Evolutionary conservation across 352 stramenopile species (phyloP), one percentile per base, ranked within the genome.

Genomic region (Thalassiosira hispida): DNA sequence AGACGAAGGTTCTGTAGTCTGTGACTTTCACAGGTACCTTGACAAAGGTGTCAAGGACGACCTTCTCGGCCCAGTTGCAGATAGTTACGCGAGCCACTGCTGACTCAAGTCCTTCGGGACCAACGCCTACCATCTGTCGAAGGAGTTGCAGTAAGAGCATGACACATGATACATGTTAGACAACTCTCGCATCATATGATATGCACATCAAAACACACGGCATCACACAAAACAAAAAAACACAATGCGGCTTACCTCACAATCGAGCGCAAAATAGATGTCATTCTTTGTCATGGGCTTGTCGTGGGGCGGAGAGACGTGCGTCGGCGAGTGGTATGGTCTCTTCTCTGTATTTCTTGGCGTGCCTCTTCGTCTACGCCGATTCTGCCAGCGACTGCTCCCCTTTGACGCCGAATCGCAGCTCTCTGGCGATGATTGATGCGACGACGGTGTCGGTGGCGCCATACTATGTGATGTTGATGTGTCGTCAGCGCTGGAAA

Each of bases 1-100:
- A 95, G 18, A 94, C 92, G 62, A 92, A 91, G 6, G 94, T 97
- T 18, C 94, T 77, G 79, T 96, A 97, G 70, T 97, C 94, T 44
- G 93, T 96, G 18, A 97, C 89, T 38, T 83, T 67, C 56, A 90
- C 81, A 23, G 75, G 76, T 11, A 91, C 89, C 68, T 89, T 81
- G 2, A 96, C 89, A 61, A 93, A 94, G n/a, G 82, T 85, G 77
- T 96, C 92, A 23, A 95, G 93, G 23, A 95, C 51, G 23, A 87
- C 70, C 57, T 93, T 57, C 35, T 93, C 90, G 42, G 93, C 71
- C 77, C 85, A 95, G 66, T 96, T 91, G 18, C 96, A 86, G 29
- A 96, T 66, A 12, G 83, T 89, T 14, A 95, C 91, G 12, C 91
- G 86, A n/a, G 94, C 94, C 20, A 97, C 75, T 11, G 81, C 84